Evolutionary conservation across 2,329 filamentous ascomycete species (phyloP), one percentile per base, ranked within the genome.

Genomic region (Monosporascus ibericus): DNA sequence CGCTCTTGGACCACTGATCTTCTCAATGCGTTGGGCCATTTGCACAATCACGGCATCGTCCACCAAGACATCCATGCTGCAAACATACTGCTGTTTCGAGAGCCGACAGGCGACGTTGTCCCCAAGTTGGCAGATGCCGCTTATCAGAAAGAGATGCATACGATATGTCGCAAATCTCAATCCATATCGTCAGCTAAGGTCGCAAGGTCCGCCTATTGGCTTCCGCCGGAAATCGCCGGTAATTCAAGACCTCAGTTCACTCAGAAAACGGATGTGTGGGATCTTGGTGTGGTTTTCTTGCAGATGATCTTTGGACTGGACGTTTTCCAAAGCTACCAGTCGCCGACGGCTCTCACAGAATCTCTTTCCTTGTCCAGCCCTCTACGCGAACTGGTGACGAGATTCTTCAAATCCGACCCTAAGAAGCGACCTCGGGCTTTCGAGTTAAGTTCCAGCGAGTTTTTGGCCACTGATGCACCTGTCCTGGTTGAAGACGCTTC

Each of bases 241-340:
- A 78, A 76, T 1, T 81, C 79, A 54, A 85, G 80, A 27, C 78
- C 78, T 30, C 75, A 87, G 68, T 77, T 86, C 71, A 84, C 80
- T 1, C 80, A 81, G 62, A 96, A 96, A 68, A 90, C 90, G 0
- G 94, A 97, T 67, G 82, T 97, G 8, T 99, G 94, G 94, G 89
- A 96, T 59, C 84, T 99, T 62, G 94, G 94, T 5, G 83, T 96
- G 30, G 81, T 96, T 5, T 88, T 96, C 61, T 70, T 96, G 39
- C 92, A 99, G 67, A 96, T 97, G 90, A 81, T 94, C 3, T 92
- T 96, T 67, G 94, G 94, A 2, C 76, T 90, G 36, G 84, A 90
- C 58, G 81, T 90, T 6, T 76, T 87, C 18, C 79, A 86, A 54
- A 87, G 85, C 53, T 92, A 94, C 68, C 85, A 85, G 17, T 95